A percentile compares a stretch with the other conserved stretches of the same genome.
Conservation (phyloP, 176 grass and related monocot species). For the Lolium multiflorum region DNA sequence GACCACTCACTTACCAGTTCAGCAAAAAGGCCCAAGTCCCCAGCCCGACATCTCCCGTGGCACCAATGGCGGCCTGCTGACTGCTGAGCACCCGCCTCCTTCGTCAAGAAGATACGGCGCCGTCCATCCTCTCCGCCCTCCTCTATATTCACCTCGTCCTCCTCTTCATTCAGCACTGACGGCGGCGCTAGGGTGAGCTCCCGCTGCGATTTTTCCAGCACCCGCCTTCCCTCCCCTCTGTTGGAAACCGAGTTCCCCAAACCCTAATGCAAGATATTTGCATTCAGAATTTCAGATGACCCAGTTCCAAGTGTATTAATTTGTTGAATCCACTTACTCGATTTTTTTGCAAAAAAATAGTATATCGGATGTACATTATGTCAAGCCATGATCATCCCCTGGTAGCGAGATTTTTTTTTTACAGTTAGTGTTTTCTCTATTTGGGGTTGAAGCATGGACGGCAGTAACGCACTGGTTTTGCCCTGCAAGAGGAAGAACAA, state of each 20-base stretch:
- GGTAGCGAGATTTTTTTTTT: not conserved
- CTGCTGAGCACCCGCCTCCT: not conserved
- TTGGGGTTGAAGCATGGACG: not conserved
- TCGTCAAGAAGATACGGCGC: not conserved
- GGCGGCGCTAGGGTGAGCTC: not conserved
- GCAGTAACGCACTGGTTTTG: conserved; percentile 40
- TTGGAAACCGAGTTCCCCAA: not conserved
- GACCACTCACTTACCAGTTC: too few relatives aligned
- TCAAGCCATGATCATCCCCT: not conserved
- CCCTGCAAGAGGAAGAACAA: conserved; percentile 59
- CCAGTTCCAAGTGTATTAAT: not conserved
- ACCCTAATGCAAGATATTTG: conserved; percentile 3
- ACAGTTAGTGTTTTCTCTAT: not conserved
- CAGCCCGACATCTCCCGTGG: too few relatives aligned
- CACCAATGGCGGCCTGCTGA: not conserved
- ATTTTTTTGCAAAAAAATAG: not conserved
- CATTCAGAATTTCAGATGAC: not conserved
- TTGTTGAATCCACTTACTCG: not conserved
- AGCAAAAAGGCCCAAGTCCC: too few relatives aligned
- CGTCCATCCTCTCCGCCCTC: not conserved
- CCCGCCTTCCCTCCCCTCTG: too few relatives aligned
- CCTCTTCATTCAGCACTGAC: not conserved
- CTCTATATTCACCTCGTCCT: not conserved
- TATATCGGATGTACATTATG: too few relatives aligned
- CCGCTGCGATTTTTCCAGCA: too few relatives aligned